These are phyloP conservation scores for Trichosporon faecale DNA, from an alignment of 1,284 basidiomycete species.

Conservation along the genomic window DNA sequence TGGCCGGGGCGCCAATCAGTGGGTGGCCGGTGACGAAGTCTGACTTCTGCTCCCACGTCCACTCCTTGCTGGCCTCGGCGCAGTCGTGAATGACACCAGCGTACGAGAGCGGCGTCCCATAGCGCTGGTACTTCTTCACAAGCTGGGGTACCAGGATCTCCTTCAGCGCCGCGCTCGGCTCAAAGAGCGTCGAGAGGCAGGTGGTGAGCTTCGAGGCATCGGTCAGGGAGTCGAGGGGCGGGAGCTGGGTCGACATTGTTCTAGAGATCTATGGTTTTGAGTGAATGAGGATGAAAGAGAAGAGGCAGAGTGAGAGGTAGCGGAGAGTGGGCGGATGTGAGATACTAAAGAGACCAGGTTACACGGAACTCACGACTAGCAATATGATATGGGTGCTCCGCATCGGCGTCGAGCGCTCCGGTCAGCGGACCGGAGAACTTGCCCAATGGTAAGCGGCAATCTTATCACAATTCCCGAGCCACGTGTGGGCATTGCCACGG, in stretches of 20 bases:
- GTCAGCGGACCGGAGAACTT: neutral
- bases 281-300: neutral
- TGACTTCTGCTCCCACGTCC: slow-evolving; percentile 62
- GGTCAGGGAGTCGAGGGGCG: neutral
- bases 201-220: neutral
- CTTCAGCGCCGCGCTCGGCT: slow-evolving; percentile 32
- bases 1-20: slow-evolving; percentile 74
- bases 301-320: neutral
- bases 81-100: slow-evolving; percentile 62
- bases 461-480: slow-evolving; percentile 11
- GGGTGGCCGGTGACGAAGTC: slow-evolving; percentile 78
- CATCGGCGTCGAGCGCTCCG: neutral
- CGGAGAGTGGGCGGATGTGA: neutral
- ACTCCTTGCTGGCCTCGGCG: slow-evolving; percentile 57
- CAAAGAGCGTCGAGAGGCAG: slow-evolving; percentile 30
- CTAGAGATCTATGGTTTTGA: neutral
- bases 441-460: neutral
- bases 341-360: neutral
- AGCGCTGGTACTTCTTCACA: slow-evolving; percentile 16
- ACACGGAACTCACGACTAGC: neutral
- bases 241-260: neutral
- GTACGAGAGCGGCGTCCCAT: slow-evolving; percentile 54
- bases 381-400: neutral
- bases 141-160: slow-evolving; percentile 33
- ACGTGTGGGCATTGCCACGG: neutral